phyloP scores from a whole-genome alignment of 495 filamentous ascomycete species.

The Emericellopsis terricola region DNA sequence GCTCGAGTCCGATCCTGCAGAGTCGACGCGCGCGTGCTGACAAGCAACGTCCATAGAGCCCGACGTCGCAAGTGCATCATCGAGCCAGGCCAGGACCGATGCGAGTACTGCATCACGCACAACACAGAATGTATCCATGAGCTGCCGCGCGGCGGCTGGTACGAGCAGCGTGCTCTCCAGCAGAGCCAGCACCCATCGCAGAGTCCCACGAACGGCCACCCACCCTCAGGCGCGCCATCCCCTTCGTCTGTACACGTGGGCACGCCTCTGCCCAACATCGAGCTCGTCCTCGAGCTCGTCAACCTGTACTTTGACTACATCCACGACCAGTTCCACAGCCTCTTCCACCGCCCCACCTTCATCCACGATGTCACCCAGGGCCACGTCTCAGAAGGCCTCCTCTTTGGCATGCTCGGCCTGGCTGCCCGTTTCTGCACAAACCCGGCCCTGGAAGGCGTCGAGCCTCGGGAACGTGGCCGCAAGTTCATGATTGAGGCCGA shows the following conservation, averaged over 20 bases:
- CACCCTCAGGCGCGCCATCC: too few species aligned
- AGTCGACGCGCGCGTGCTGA: too few species aligned
- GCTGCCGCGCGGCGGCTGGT: conserved; percentile 3
- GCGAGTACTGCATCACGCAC: conserved; percentile 5
- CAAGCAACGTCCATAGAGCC: conserved; percentile 1
- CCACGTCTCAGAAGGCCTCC: conserved; percentile 7
- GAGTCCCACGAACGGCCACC: too few species aligned
- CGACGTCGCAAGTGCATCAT: conserved; percentile 6
- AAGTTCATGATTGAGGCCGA: conserved; percentile 9
- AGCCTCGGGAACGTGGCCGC: conserved; percentile 10
- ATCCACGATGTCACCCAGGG: conserved; percentile 9
- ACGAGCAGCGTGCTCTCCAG: background rate
- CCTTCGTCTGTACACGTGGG: too few species aligned
- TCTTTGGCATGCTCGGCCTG: conserved; percentile 16
- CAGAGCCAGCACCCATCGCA: background rate
- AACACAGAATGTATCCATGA: conserved; percentile 4
- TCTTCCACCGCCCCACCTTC: conserved; percentile 19
- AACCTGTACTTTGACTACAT: conserved; percentile 20
- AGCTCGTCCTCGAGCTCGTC: conserved; percentile 14
- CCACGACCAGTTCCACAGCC: conserved; percentile 21
- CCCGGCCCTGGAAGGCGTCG: conserved; percentile 7
- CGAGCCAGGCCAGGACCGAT: conserved; percentile 1
- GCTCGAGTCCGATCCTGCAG: too few species aligned
- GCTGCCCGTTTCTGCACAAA: conserved; percentile 17
- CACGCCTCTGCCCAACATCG: conserved; percentile 5